phyloP scores from a whole-genome alignment of 108 stramenopile species.

The Skeletonema menzelii region DNA sequence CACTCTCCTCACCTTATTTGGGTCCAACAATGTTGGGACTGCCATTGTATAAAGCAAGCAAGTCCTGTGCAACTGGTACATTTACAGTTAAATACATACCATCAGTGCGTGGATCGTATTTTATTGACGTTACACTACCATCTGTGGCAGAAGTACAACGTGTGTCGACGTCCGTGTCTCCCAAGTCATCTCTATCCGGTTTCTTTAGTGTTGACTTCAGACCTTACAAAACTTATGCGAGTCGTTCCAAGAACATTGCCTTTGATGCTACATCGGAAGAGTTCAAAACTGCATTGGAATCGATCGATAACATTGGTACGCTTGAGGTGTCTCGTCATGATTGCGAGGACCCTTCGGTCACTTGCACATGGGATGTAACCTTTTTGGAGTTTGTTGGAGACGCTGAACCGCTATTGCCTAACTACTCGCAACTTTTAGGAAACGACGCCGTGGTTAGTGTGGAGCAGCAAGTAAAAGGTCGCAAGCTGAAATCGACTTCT shows the following conservation, averaged over 20 bases:
- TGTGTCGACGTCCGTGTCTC: constrained; percentile 27
- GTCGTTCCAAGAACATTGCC: constrained; percentile 18
- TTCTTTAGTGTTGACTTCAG: constrained; percentile 31
- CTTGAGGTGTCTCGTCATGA: constrained; percentile 36
- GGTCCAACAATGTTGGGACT: constrained; percentile 13
- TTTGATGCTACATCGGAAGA: constrained; percentile 36
- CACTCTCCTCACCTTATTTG: constrained; percentile 33
- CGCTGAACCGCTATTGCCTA: constrained; percentile 22
- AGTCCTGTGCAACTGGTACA: constrained; percentile 41
- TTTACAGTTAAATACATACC: constrained; percentile 54
- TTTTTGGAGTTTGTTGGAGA: constrained; percentile 42
- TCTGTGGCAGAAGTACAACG: constrained; percentile 48
- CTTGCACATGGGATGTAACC: constrained; percentile 60
- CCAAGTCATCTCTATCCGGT: constrained; percentile 29
- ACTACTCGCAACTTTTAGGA: constrained; percentile 37
- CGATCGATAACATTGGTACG: constrained; percentile 28
- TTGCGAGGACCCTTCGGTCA: constrained; percentile 30
- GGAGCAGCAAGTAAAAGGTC: constrained; percentile 31
- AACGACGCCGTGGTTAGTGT: constrained; percentile 42
- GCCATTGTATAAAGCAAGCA: constrained; percentile 26
- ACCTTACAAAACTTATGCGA: neutral
- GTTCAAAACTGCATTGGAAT: constrained; percentile 41
- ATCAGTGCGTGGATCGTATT: constrained; percentile 51
- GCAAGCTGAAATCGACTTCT: constrained; percentile 34
- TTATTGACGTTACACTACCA: constrained; percentile 45